phyloP scores from a whole-genome alignment of 78 protist genomes.

The Emiliania huxleyi region DNA sequence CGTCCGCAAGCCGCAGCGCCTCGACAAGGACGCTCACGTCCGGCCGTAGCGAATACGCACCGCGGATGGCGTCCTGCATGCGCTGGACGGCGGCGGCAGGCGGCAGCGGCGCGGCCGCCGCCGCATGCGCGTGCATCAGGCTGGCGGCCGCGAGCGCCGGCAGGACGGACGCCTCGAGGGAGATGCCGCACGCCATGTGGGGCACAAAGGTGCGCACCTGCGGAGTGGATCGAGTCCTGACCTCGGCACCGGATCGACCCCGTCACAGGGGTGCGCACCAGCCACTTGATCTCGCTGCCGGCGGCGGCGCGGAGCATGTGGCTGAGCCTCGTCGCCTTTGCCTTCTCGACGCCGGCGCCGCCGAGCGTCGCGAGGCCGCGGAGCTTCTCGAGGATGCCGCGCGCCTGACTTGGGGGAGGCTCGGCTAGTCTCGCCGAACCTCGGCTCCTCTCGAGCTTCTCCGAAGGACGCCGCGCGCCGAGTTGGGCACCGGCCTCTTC shows the following conservation, averaged over 20 bases:
- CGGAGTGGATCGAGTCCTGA: too few species aligned
- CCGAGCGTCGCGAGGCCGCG: neutral
- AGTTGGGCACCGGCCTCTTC: neutral
- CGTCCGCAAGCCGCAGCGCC: neutral
- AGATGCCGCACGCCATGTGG: neutral
- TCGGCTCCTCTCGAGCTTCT: too few species aligned
- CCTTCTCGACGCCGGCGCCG: constrained; percentile 30
- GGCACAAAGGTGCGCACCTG: constrained; percentile 11
- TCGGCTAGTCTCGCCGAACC: too few species aligned
- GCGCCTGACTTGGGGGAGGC: too few species aligned
- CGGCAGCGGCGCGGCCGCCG: neutral
- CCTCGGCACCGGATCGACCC: too few species aligned
- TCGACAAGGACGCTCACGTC: neutral
- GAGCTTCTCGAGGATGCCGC: too few species aligned
- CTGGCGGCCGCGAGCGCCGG: constrained; percentile 14
- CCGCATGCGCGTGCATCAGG: neutral
- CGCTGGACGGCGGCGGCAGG: neutral
- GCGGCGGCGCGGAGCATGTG: neutral
- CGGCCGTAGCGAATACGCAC: neutral
- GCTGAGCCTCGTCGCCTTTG: neutral
- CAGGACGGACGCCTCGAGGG: neutral
- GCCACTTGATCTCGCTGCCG: constrained; percentile 3
- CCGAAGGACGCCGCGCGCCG: neutral
- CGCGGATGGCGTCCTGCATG: neutral
- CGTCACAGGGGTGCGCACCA: too few species aligned